Percentiles rank a stretch among this genome's conserved stretches.
Conservation (phyloP, 2,329 filamentous ascomycete genomes). For the Nigrospora sphaerica region DNA sequence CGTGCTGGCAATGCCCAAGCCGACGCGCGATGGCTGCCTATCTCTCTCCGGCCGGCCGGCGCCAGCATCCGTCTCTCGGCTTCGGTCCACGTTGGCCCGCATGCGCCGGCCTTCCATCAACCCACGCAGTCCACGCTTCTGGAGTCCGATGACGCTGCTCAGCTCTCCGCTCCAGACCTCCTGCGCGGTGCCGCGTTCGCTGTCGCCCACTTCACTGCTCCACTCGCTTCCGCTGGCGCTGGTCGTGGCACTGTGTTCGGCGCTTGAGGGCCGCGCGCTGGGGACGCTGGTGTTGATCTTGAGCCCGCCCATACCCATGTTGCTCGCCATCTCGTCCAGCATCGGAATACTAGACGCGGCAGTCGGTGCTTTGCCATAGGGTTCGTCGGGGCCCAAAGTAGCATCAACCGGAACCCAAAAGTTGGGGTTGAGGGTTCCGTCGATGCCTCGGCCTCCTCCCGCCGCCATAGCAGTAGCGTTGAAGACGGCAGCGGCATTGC, state of each 20-base stretch:
- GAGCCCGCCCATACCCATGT: conserved; percentile 28
- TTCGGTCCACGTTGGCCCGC: conserved; percentile 26
- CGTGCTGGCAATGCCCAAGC: conserved; percentile 1
- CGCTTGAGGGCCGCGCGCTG: conserved; percentile 30
- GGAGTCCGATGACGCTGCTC: conserved; percentile 86
- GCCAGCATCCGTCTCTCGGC: conserved; percentile 17
- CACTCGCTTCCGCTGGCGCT: conserved; percentile 42
- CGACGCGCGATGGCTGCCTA: background rate
- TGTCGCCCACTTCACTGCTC: conserved; percentile 29
- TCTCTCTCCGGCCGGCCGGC: background rate
- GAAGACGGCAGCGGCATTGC: conserved; percentile 94
- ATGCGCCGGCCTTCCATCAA: conserved; percentile 91
- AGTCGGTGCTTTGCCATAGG: background rate
- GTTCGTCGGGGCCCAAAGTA: conserved; percentile 2
- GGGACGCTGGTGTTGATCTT: conserved; percentile 48
- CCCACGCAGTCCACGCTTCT: conserved; percentile 86
- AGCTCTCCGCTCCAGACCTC: conserved; percentile 78
- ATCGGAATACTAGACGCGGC: conserved; percentile 15
- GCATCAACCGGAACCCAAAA: conserved; percentile 45
- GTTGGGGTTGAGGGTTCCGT: conserved; percentile 57
- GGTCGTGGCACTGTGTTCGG: conserved; percentile 48
- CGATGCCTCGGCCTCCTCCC: conserved; percentile 79
- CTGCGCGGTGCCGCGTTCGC: conserved; percentile 34
- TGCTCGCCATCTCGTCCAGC: conserved; percentile 10
- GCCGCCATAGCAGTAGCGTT: conserved; percentile 98